Evolutionary conservation across 2,329 filamentous ascomycete genomes (phyloP), one percentile per base, ranked within the genome.

Genomic region (Xylaria sp.): DNA sequence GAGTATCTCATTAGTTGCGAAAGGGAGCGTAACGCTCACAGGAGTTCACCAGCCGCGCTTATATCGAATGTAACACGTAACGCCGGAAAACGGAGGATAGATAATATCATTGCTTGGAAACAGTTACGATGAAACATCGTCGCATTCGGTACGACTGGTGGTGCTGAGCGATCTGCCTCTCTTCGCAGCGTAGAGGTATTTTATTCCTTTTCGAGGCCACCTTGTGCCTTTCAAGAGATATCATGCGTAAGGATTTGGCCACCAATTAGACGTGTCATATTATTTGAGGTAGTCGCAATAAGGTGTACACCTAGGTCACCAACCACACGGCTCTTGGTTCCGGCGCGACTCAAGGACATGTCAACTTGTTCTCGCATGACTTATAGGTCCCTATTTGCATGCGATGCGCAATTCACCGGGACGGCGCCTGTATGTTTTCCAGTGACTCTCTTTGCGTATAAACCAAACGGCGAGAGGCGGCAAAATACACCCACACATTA

Each of bases 401-500:
- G 51, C 65, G 65, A 72, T 64, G 69, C 65, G 70, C 65, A 72
- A 69, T 73, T 70, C 71, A 63, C 70, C 51, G 64, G 71, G 57
- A 65, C 50, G 64, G 62, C 69, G 51, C 40, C 72, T 73, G 67
- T 57, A 70, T 73, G 47, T 63, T 35, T 73, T 71, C 66, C 54
- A 72, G 62, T 57, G 69, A 62, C 66, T 53, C 73, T 74, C 68
- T 69, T 64, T 69, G 70, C 69, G 69, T 69, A 68, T 68, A 68
- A 57, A 47, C 47, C 51, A 55, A 69, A 68, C 69, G 69, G 69
- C 72, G 65, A 69, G 67, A 61, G 62, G 75, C 75, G 75, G 75
- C 72, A 76, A 77, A 77, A 76, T 75, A 70, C 65, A 65, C 70
- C 54, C 37, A 69, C 66, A 72, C 71, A 76, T 75, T 73, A 73